Percentiles rank a stretch among this genome's conserved stretches.
phyloP scores from a whole-genome alignment of 345 rosid genomes.

The Populus simonii region DNA sequence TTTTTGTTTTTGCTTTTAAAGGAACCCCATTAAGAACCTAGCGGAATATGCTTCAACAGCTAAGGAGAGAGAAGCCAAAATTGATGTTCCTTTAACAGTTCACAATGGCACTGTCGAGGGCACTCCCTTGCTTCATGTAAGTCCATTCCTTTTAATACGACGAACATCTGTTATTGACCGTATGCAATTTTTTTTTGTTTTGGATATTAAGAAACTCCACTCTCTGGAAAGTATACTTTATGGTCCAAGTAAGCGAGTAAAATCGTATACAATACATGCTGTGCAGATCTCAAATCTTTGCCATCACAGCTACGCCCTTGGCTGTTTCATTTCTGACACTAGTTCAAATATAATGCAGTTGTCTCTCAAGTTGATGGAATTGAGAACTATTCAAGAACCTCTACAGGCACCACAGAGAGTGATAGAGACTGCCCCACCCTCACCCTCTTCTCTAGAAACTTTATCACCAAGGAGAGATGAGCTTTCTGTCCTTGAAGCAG shows the following conservation, averaged over 20 bases:
- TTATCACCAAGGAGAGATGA: slow-evolving; percentile 32
- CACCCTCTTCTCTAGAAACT: slow-evolving; percentile 28
- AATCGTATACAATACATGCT: too few species aligned
- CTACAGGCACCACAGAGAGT: slow-evolving; percentile 24
- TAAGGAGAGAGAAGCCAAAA: slow-evolving; percentile 47
- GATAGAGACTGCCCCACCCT: slow-evolving; percentile 29
- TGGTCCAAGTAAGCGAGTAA: too few species aligned
- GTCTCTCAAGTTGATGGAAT: slow-evolving; percentile 36
- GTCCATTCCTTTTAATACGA: background rate
- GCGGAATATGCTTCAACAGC: slow-evolving; percentile 58
- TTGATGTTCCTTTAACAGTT: slow-evolving; percentile 48
- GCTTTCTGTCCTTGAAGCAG: slow-evolving; percentile 44
- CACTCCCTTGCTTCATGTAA: slow-evolving; percentile 39
- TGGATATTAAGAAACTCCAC: too few species aligned
- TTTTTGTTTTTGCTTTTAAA: background rate
- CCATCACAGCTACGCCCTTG: background rate
- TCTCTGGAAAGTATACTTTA: too few species aligned
- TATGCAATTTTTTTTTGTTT: background rate
- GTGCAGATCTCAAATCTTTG: too few species aligned
- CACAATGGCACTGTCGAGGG: slow-evolving; percentile 38
- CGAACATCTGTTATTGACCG: background rate
- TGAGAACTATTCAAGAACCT: slow-evolving; percentile 26
- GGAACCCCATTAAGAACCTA: slow-evolving; percentile 32
- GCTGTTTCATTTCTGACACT: slow-evolving; percentile 15
- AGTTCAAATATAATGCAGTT: slow-evolving; percentile 34